Evolutionary conservation across 352 stramenopile genomes (phyloP), one percentile per base, ranked within the genome.

Genomic region (Globisporangium sylvaticum): DNA sequence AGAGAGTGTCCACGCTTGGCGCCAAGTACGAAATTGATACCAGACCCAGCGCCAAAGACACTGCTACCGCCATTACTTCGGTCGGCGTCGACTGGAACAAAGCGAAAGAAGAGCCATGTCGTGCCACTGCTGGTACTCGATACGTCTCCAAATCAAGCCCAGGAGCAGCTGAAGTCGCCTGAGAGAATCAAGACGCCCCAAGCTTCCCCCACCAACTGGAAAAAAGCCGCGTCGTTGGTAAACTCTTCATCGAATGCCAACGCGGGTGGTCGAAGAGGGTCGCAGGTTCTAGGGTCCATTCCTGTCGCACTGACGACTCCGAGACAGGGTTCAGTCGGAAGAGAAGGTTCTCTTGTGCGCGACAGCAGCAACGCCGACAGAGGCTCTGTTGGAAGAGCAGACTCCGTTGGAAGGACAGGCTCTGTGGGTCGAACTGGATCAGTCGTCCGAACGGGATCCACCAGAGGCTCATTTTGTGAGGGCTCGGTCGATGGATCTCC

Each of bases 81-180:
- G 18, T 65, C 64, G 3, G 37, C 48, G 18, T 55, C 44, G 31
- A 48, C 58, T 20, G 57, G 20, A 8, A 29, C 10, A 29, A 55
- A 59, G 9, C 55, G 55, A 32, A 65, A 70, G 48, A 60, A 60
- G 48, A 64, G 37, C 8, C 57, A 58, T 24, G 58, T 70, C 34
- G 58, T 24, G 25, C 65, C 65, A 18, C 32, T 65, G 25, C 44
- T 50, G 18, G 22, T 4, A 32, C 54, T 60, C 1, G 20, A 60
- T 7, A 44, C n/a, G 12, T 60, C 55, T 12, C 55, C 55, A 22
- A 60, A 60, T 14, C 55, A 46, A 32, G n/a, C 37, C 12, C 18
- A 46, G 8, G 42, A 64, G 25, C 29, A 29, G 7, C 39, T 27
- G 25, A 24, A 29, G 2, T 15, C 20, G 3, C 22, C 27, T 6